These are phyloP conservation scores for Rosa rugosa DNA, from an alignment of 306 rosid species.

Conservation along the genomic window DNA sequence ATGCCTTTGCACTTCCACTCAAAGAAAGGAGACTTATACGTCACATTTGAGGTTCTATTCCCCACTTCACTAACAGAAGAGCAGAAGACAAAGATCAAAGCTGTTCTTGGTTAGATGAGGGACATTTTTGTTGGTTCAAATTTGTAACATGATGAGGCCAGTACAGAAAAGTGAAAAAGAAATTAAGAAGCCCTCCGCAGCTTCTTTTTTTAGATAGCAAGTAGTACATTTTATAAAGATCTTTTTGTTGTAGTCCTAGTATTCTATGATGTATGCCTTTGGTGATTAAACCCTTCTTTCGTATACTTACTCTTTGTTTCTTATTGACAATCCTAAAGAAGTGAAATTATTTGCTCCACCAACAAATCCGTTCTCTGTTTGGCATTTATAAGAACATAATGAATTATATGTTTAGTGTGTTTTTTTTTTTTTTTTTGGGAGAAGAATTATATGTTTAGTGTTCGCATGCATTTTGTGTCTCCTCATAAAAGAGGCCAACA, in stretches of 20 bases:
- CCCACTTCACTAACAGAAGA: conserved; percentile 77
- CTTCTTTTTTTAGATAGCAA: conserved; percentile 2
- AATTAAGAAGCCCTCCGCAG: conserved; percentile 16
- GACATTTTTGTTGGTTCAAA: conserved; percentile 19
- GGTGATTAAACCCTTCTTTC: background rate
- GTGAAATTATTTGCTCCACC: background rate
- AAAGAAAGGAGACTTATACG: conserved; percentile 86
- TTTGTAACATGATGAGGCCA: conserved; percentile 31
- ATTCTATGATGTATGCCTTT: background rate
- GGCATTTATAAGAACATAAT: too few relatives aligned
- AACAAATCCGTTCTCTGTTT: too few relatives aligned
- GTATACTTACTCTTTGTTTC: background rate
- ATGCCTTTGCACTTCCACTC: conserved; percentile 90
- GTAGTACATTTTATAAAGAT: conserved; percentile 9
- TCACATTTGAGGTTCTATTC: conserved; percentile 80
- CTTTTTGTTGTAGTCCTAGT: conserved; percentile 17
- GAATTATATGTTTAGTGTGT: too few relatives aligned
- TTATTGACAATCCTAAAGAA: background rate
- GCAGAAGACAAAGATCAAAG: conserved; percentile 73
- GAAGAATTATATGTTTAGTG: too few relatives aligned
- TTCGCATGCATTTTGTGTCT: too few relatives aligned
- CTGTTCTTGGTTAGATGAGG: conserved; percentile 57
- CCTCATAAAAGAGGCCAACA: too few relatives aligned
- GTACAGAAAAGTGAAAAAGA: conserved; percentile 24
- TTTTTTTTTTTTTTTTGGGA: too few relatives aligned